phyloP scores from a whole-genome alignment of 306 rosid genomes.

The Rosa rugosa region DNA sequence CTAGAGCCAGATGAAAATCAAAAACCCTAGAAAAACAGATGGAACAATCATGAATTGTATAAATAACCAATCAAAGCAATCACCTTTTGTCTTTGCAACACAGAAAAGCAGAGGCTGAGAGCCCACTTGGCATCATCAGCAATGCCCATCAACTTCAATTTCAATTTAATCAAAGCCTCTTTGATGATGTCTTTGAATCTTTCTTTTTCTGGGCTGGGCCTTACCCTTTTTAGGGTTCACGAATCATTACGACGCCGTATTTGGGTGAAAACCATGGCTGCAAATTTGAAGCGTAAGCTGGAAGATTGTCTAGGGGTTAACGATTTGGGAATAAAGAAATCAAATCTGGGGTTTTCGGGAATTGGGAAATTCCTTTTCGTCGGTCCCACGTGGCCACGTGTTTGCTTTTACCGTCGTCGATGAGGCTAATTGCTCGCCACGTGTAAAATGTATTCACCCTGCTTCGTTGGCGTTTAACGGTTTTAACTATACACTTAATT shows the following conservation, averaged over 20 bases:
- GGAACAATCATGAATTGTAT: conserved; percentile 16
- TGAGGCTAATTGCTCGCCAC: conserved; percentile 36
- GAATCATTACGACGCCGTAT: not conserved
- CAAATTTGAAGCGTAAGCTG: conserved; percentile 20
- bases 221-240: not conserved
- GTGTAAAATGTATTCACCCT: conserved; percentile 19
- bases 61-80: conserved; percentile 22
- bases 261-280: conserved; percentile 1
- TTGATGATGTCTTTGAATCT: conserved; percentile 41
- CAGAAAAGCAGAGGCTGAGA: conserved; percentile 43
- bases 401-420: conserved; percentile 9
- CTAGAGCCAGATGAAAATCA: conserved; percentile 8
- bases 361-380: not conserved
- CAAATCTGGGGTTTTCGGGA: not conserved
- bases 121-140: conserved; percentile 37
- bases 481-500: conserved; percentile 16
- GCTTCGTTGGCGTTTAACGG: conserved; percentile 34
- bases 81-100: conserved; percentile 52
- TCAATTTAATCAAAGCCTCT: conserved; percentile 31
- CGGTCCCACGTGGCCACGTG: conserved; percentile 45
- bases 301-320: conserved; percentile 34
- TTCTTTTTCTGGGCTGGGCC: not conserved
- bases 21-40: conserved; percentile 17
- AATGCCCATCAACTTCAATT: conserved; percentile 40
- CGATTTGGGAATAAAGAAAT: conserved; percentile 26